Base-by-base conservation (phyloP, 2,329 filamentous ascomycete species). In the Ascochyta koolunga region DNA sequence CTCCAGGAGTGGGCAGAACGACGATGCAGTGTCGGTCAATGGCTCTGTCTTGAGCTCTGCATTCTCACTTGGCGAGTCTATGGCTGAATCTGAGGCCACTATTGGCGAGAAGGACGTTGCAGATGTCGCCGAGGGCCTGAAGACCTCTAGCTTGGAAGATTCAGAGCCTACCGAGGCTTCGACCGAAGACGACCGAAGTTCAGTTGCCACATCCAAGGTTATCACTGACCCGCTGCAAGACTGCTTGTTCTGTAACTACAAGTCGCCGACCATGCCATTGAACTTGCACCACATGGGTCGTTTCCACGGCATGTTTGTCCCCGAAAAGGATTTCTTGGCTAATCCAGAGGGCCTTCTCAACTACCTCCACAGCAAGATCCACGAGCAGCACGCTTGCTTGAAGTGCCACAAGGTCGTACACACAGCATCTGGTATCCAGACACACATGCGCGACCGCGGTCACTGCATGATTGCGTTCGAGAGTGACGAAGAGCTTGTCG, bases 381-480 rank as follows among this genome's bases (percentile, higher is more conserved):
- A 88, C 57, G 85, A 91, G 54, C 85, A 88, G 58, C 86, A 91
- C 70, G 88, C 96, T 74, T 99, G 95, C 73, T 76, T 99, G 40
- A 92, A 88, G 71, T 99, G 95, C 72, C 88, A 90, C 71, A 96
- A 95, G 75, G 76, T 88, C 37, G 90, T 95, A 71, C 85, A 88
- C 59, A 93, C 88, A 11, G 82, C 89, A 0, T 86, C 88, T 52
- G 93, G 90, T 16, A 86, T 93, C 22, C 93, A 97, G 71, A 97
- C 93, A 0, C 95, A 99, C 74, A 99, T 99, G 95, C 88, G 91
- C 38, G 95, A 99, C 73, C 93, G 92, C 72, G 89, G 91, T 0
- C 95, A 99, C 77, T 98, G 93, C 83, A 96, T 93, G 84, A 96
- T 99, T 64, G 93, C 91, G 0, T 99, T 93, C 74, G 87, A 88